phyloP scores from a whole-genome alignment of 1,284 basidiomycete species.

The Moniliophthora roreri region DNA sequence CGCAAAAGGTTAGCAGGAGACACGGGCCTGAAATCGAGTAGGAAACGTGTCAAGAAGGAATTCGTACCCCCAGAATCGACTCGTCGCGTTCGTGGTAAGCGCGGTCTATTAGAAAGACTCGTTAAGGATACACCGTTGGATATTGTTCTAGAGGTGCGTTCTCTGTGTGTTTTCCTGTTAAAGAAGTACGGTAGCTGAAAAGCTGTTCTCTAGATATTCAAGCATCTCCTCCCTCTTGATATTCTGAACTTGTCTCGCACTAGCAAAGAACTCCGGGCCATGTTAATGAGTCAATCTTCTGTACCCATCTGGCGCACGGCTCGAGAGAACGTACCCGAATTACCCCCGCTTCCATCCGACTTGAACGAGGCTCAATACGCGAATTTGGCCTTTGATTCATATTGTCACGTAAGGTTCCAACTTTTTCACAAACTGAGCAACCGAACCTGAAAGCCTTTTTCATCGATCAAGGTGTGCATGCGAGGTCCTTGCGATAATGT shows the following conservation, averaged over 20 bases:
- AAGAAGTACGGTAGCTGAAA: no score
- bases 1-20: no score
- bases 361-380: slow-evolving; percentile 4
- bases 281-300: not conserved
- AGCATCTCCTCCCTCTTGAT: not conserved
- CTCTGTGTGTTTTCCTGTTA: no score
- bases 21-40: no score
- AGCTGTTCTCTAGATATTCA: not conserved
- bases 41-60: no score
- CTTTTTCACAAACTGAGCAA: not conserved
- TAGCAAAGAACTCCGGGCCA: not conserved
- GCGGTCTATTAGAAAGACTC: not conserved
- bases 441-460: no score
- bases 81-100: not conserved
- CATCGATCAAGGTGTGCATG: not conserved
- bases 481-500: not conserved
- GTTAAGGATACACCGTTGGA: not conserved
- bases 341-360: not conserved
- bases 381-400: not conserved
- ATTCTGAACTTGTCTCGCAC: not conserved
- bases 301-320: not conserved
- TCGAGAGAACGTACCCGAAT: not conserved
- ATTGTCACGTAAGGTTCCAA: slow-evolving; percentile 1
- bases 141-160: not conserved
- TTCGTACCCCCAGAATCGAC: no score